Percentiles rank a stretch among this genome's conserved stretches.
phyloP scores from a whole-genome alignment of 148 eudicot genomes.

The Amaranthus palmeri region DNA sequence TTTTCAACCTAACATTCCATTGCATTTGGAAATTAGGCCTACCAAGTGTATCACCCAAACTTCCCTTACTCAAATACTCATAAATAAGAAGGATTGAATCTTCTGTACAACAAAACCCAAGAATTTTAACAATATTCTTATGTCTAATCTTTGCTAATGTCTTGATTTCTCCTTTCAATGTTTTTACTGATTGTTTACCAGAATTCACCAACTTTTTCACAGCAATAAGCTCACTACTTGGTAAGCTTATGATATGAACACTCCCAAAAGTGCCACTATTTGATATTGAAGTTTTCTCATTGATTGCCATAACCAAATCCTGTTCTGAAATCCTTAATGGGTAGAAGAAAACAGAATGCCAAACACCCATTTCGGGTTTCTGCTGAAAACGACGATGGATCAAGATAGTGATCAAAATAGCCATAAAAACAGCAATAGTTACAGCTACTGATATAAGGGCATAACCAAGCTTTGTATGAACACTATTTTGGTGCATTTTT shows the following conservation, averaged over 20 bases:
- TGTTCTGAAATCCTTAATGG: constrained; percentile 70
- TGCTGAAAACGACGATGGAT: constrained; percentile 37
- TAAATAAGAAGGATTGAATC: constrained; percentile 66
- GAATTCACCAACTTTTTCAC: constrained; percentile 59
- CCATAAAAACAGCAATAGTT: constrained; percentile 32
- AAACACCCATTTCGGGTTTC: constrained; percentile 30
- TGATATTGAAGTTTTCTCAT: constrained; percentile 52
- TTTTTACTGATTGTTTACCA: constrained; percentile 47
- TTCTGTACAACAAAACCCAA: constrained; percentile 63
- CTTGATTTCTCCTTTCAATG: constrained; percentile 66
- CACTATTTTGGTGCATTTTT: constrained; percentile 23
- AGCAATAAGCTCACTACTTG: constrained; percentile 75
- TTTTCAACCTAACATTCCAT: constrained; percentile 62
- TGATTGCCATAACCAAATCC: constrained; percentile 62
- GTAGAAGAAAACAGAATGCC: constrained; percentile 78
- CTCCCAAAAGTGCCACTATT: constrained; percentile 55
- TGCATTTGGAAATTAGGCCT: constrained; percentile 43
- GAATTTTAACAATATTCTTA: constrained; percentile 61
- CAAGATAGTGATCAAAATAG: constrained; percentile 32
- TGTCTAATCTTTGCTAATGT: constrained; percentile 80
- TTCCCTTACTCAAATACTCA: constrained; percentile 60
- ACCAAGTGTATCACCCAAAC: constrained; percentile 67
- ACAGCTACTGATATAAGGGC: constrained; percentile 46
- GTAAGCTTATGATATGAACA: constrained; percentile 61
- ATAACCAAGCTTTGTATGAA: constrained; percentile 45